A percentile compares a stretch with the other conserved stretches of the same genome.
Conservation (phyloP, 495 filamentous ascomycete species). For the Massariosphaeria phaeospora region DNA sequence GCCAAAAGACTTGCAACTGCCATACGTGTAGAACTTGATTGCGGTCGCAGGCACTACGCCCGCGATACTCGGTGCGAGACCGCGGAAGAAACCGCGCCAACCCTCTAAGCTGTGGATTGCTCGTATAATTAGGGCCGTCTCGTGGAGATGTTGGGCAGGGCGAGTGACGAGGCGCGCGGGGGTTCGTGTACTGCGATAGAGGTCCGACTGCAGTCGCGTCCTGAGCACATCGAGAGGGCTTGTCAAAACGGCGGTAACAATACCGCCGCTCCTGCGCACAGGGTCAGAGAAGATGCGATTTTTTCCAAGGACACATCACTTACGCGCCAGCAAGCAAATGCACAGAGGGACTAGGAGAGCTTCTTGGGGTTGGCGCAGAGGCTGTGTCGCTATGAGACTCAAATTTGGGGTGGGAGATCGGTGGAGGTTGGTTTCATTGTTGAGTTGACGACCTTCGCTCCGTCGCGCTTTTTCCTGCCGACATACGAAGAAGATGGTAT, state of each 20-base stretch:
- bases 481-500: too few relatives aligned
- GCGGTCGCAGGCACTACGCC: constrained; percentile 4
- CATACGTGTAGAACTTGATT: constrained; percentile 5
- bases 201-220: constrained; percentile 2
- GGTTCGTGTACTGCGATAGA: background rate
- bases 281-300: background rate
- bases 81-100: constrained; percentile 9
- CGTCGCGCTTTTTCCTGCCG: too few relatives aligned
- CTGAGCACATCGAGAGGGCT: background rate
- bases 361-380: too few relatives aligned
- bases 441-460: too few relatives aligned
- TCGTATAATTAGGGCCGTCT: background rate
- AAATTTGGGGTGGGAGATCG: too few relatives aligned
- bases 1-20: constrained; percentile 1
- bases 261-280: background rate
- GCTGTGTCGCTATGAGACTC: too few relatives aligned
- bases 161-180: background rate
- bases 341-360: too few relatives aligned
- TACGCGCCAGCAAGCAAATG: constrained; percentile 3
- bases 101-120: constrained; percentile 5
- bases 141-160: background rate
- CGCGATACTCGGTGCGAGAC: constrained; percentile 5
- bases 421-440: too few relatives aligned
- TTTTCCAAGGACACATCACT: background rate
- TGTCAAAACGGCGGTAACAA: background rate